Conservation (phyloP, 768 basidiomycete species). For the Boletellus sp. region DNA sequence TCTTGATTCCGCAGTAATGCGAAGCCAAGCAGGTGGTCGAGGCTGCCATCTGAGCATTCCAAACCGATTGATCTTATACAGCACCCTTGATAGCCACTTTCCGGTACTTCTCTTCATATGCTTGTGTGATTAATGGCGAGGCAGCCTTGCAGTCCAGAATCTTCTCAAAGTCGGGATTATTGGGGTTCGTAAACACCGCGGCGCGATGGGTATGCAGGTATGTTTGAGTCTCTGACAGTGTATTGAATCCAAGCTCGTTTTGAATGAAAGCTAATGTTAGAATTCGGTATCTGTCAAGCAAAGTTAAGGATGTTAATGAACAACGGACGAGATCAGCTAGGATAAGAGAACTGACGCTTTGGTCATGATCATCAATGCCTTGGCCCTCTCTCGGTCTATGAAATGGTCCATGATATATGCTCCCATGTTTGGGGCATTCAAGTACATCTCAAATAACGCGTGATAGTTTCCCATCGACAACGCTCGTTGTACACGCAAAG, state of each 20-base stretch:
- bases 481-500: constrained; percentile 84
- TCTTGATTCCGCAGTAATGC: constrained; percentile 15
- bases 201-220: constrained; percentile 73
- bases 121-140: constrained; percentile 51
- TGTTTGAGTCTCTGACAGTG: constrained; percentile 51
- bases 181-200: constrained; percentile 62
- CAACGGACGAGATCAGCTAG: not conserved
- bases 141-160: constrained; percentile 69
- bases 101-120: constrained; percentile 77
- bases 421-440: constrained; percentile 91
- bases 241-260: constrained; percentile 82
- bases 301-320: constrained; percentile 2
- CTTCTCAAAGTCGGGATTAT: constrained; percentile 58
- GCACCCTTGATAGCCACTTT: constrained; percentile 92
- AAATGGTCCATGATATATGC: constrained; percentile 99
- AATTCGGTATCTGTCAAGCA: constrained; percentile 66
- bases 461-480: constrained; percentile 93
- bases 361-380: constrained; percentile 83
- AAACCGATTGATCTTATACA: constrained; percentile 45
- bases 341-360: constrained; percentile 71
- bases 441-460: constrained; percentile 81
- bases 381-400: constrained; percentile 83
- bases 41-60: constrained; percentile 6
- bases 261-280: constrained; percentile 75
- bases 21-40: not conserved